A percentile compares a stretch with the other conserved stretches of the same genome.
Evolutionary conservation across 352 stramenopile genomes (phyloP).

Genomic region (Halophytophthora batemanensis): DNA sequence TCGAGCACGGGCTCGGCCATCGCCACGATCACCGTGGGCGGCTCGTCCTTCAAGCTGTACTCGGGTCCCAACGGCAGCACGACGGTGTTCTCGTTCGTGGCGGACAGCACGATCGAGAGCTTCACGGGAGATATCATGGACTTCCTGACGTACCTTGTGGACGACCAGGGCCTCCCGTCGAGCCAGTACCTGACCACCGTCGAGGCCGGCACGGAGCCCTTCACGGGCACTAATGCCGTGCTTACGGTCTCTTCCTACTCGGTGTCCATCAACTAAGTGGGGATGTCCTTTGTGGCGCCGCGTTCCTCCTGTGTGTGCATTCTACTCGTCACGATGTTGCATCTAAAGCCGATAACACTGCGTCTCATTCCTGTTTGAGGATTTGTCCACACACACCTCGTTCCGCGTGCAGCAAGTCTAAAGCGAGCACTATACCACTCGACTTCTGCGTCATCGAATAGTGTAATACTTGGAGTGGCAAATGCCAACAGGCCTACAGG

Average conservation of each 20-base stretch:
- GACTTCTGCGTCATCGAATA: too few relatives aligned
- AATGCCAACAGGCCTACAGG: too few relatives aligned
- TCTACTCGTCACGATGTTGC: too few relatives aligned
- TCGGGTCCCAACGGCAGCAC: constrained; percentile 31
- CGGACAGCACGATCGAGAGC: constrained; percentile 14
- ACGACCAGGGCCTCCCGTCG: constrained; percentile 20
- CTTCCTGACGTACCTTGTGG: constrained; percentile 27
- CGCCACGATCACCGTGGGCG: constrained; percentile 18
- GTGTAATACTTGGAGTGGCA: too few relatives aligned
- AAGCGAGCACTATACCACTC: too few relatives aligned
- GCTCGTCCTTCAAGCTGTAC: constrained; percentile 29
- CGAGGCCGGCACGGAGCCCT: constrained; percentile 32
- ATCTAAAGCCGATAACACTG: too few relatives aligned
- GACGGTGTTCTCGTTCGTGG: constrained; percentile 37
- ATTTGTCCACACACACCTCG: too few relatives aligned
- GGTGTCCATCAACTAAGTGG: constrained; percentile 19
- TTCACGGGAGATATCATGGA: constrained; percentile 27
- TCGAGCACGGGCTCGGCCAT: constrained; percentile 23
- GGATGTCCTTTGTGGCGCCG: too few relatives aligned
- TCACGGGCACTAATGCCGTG: constrained; percentile 24
- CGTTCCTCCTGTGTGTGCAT: too few relatives aligned
- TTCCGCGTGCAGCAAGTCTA: too few relatives aligned
- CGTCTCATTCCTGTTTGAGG: too few relatives aligned
- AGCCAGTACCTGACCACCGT: constrained; percentile 27
- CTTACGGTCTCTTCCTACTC: constrained; percentile 34